Evolutionary conservation across 2,329 filamentous ascomycete species (phyloP).

Genomic region (Leptographium lundbergii): DNA sequence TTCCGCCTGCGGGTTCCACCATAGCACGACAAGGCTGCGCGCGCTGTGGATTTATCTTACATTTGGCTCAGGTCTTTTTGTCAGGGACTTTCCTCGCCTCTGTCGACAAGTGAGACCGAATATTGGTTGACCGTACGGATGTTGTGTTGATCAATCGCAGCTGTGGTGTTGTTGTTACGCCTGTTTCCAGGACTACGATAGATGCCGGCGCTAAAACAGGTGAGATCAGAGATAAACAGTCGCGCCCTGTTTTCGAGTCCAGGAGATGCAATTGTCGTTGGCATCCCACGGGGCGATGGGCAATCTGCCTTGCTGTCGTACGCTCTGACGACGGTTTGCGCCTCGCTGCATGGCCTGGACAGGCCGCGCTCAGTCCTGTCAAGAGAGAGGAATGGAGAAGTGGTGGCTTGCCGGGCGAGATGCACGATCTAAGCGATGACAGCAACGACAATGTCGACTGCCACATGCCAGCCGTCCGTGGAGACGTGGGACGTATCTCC

Average conservation of each 20-base stretch:
- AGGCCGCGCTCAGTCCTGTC: background rate
- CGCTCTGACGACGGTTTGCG: background rate
- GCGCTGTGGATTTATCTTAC: background rate
- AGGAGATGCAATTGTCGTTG: too few relatives aligned
- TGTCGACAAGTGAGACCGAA: background rate
- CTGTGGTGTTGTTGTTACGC: background rate
- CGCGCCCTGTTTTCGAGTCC: too few relatives aligned
- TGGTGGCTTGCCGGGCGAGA: background rate
- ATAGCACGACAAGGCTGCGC: background rate
- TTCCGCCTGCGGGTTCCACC: background rate
- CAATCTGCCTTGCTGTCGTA: background rate
- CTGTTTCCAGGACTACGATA: background rate
- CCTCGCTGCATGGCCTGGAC: background rate
- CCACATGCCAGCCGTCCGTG: background rate
- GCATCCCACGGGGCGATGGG: background rate
- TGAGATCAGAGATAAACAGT: background rate
- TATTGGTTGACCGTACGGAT: background rate
- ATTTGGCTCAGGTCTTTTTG: background rate
- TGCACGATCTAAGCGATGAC: background rate
- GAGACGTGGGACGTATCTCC: background rate
- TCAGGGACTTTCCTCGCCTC: background rate
- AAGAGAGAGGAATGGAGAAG: background rate
- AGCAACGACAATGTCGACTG: background rate
- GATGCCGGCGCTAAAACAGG: background rate
- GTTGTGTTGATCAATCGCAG: background rate